These are phyloP conservation scores for Stagonosporopsis tanaceti DNA, from an alignment of 2,329 filamentous ascomycete species.

Conservation along the genomic window DNA sequence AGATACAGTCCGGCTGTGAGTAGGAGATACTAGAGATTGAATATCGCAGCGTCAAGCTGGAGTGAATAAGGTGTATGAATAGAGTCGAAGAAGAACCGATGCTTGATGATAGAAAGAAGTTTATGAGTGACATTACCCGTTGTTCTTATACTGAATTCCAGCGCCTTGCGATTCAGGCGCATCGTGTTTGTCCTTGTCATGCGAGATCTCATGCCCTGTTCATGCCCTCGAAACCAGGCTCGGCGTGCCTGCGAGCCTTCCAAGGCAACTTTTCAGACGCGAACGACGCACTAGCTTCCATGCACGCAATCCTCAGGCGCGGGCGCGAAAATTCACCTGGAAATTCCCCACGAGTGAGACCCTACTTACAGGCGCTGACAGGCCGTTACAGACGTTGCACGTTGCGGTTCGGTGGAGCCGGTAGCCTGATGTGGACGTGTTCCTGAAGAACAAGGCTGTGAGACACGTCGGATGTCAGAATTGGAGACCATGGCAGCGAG, in stretches of 20 bases:
- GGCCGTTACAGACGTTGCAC: slow-evolving; percentile 24
- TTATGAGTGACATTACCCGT: slow-evolving; percentile 4
- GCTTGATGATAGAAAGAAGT: slow-evolving; percentile 31
- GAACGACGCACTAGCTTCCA: slow-evolving; percentile 22
- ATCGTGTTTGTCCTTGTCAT: neutral
- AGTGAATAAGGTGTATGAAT: slow-evolving; percentile 19
- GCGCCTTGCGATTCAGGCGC: neutral
- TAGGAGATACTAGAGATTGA: slow-evolving; percentile 17
- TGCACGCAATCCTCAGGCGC: slow-evolving; percentile 18
- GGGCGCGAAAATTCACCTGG: slow-evolving; percentile 3
- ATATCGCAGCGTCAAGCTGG: slow-evolving; percentile 43
- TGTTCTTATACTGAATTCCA: slow-evolving; percentile 15
- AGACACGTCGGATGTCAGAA: slow-evolving; percentile 32
- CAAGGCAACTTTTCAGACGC: slow-evolving; percentile 17
- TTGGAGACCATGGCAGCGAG: slow-evolving; percentile 18
- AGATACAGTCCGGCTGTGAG: slow-evolving; percentile 39
- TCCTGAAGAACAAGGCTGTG: slow-evolving; percentile 22
- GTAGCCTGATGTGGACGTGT: slow-evolving; percentile 9
- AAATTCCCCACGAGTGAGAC: slow-evolving; percentile 25
- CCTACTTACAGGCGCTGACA: slow-evolving; percentile 9
- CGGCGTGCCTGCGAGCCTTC: slow-evolving; percentile 3
- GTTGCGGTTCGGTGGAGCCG: slow-evolving; percentile 23
- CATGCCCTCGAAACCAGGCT: slow-evolving; percentile 13
- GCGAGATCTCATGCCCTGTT: neutral
- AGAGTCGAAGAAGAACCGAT: slow-evolving; percentile 9